phyloP scores from a whole-genome alignment of 2,329 filamentous ascomycete genomes.

The Penicillium vulpinum region DNA sequence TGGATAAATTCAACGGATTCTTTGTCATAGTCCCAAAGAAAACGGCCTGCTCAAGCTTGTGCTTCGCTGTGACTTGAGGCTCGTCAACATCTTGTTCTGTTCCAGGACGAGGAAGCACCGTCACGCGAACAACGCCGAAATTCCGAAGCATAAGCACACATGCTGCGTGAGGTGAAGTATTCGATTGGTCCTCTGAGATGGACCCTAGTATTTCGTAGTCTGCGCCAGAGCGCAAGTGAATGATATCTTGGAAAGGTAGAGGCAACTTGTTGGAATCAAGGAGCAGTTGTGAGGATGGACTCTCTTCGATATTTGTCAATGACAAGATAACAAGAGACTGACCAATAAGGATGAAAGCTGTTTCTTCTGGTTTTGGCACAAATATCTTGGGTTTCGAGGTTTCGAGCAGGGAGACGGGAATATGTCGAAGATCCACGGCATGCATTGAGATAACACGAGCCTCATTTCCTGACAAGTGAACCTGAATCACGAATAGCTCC shows the following conservation, averaged over 20 bases:
- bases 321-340: conserved; percentile 76
- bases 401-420: conserved; percentile 43
- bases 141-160: conserved; percentile 58
- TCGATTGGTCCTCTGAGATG: conserved; percentile 47
- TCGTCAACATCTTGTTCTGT: conserved; percentile 51
- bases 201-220: conserved; percentile 53
- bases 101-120: conserved; percentile 37
- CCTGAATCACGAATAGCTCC: conserved; percentile 74
- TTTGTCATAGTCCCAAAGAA: conserved; percentile 82
- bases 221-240: conserved; percentile 67
- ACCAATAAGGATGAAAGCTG: conserved; percentile 79
- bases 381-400: conserved; percentile 65
- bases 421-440: conserved; percentile 65
- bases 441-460: conserved; percentile 65
- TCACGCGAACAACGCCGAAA: conserved; percentile 59
- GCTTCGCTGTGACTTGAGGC: conserved; percentile 70
- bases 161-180: conserved; percentile 41
- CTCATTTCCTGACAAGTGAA: conserved; percentile 58
- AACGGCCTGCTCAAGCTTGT: conserved; percentile 89
- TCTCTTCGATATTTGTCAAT: conserved; percentile 65
- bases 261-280: conserved; percentile 64
- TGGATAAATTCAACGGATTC: conserved; percentile 84
- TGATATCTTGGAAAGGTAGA: conserved; percentile 77
- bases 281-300: conserved; percentile 74
- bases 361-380: conserved; percentile 74